Conservation (phyloP, 306 rosid genomes). For the Canavalia ensiformis region DNA sequence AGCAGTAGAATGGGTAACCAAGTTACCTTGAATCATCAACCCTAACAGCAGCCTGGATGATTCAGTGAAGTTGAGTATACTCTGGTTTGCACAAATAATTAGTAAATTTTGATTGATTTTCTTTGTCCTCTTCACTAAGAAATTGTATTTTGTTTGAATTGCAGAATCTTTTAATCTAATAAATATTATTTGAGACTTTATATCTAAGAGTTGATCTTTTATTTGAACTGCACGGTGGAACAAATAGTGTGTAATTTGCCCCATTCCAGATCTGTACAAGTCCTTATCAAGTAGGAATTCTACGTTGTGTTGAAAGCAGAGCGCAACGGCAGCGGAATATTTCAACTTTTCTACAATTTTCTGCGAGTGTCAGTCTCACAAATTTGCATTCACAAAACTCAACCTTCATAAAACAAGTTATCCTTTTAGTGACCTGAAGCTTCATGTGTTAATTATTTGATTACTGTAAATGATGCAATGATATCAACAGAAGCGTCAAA, state of each 20-base stretch:
- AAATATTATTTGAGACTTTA: neutral
- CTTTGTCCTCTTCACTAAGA: neutral
- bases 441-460: neutral
- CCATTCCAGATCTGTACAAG: neutral
- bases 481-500: slow-evolving; percentile 11
- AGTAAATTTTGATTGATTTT: neutral
- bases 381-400: neutral
- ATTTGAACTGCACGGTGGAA: neutral
- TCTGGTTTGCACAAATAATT: neutral
- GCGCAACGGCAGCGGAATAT: neutral
- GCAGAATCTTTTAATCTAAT: too few species aligned
- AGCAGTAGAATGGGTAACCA: neutral
- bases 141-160: neutral
- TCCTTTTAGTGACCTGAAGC: neutral
- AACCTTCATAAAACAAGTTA: neutral
- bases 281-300: neutral
- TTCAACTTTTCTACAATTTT: neutral
- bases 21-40: neutral
- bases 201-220: neutral
- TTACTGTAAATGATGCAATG: slow-evolving; percentile 21
- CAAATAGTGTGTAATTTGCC: neutral
- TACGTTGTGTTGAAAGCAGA: neutral
- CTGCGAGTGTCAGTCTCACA: neutral
- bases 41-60: neutral
- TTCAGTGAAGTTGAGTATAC: neutral